Evolutionary conservation across 805 yeast species (phyloP).

Genomic region (Candida suzukii): DNA sequence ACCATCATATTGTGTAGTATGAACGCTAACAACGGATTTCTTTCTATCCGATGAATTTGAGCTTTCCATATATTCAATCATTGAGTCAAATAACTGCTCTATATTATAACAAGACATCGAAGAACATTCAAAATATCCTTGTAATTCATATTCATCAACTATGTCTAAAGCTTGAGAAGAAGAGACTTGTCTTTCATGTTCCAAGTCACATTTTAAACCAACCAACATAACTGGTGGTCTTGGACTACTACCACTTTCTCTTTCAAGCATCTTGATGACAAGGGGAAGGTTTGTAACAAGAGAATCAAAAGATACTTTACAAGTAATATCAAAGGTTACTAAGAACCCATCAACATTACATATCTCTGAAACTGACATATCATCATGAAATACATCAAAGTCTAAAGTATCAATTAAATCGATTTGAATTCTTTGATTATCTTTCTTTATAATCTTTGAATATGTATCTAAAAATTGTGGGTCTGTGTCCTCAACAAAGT

Average conservation of each 20-base stretch:
- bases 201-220: slow-evolving; percentile 75
- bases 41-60: not conserved
- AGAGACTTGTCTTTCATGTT: slow-evolving; percentile 67
- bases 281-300: slow-evolving; percentile 18
- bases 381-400: slow-evolving; percentile 43
- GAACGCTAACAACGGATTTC: not conserved
- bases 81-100: slow-evolving; percentile 27
- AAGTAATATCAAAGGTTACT: slow-evolving; percentile 42
- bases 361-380: slow-evolving; percentile 9
- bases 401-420: slow-evolving; percentile 85
- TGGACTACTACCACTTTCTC: too few species aligned
- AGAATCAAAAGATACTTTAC: slow-evolving; percentile 38
- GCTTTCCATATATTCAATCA: not conserved
- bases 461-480: slow-evolving; percentile 23
- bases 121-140: slow-evolving; percentile 61
- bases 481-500: slow-evolving; percentile 15
- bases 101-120: slow-evolving; percentile 74
- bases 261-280: not conserved
- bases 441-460: slow-evolving; percentile 16
- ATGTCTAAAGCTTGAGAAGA: slow-evolving; percentile 7
- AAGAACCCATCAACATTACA: slow-evolving; percentile 40
- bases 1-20: too few species aligned
- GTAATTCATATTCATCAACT: slow-evolving; percentile 17
- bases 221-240: slow-evolving; percentile 34
- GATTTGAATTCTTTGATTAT: slow-evolving; percentile 30